Conservation (phyloP, 1,284 basidiomycete species). For the Mycena sp. region DNA sequence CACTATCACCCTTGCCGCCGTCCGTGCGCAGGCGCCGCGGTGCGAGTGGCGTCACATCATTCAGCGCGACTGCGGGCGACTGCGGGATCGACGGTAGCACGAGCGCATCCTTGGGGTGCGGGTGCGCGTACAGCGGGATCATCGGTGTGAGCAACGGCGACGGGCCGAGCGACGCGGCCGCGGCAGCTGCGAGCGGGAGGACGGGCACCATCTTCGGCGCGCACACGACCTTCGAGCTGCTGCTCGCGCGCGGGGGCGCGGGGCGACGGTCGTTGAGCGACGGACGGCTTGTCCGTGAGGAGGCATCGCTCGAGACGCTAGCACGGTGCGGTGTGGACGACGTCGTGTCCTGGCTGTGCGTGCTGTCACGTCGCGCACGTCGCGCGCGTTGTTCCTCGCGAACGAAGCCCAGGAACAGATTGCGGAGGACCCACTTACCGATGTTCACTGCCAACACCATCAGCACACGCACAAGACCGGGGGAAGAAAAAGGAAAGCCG, state of each 20-base stretch:
- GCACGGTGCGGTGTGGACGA: constrained; percentile 19
- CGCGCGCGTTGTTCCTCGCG: constrained; percentile 66
- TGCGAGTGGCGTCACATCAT: constrained; percentile 37
- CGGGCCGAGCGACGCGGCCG: constrained; percentile 52
- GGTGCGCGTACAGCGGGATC: constrained; percentile 58
- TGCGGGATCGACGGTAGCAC: constrained; percentile 45
- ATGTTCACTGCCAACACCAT: constrained; percentile 70
- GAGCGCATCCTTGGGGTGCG: constrained; percentile 34
- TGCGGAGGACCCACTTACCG: constrained; percentile 82
- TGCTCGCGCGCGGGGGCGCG: constrained; percentile 1
- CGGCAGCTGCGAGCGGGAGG: constrained; percentile 53
- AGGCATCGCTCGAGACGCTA: constrained; percentile 26
- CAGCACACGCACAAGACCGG: constrained; percentile 29
- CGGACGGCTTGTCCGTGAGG: constrained; percentile 24
- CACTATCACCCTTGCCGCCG: constrained; percentile 2
- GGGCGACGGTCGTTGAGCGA: constrained; percentile 8
- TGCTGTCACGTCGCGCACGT: constrained; percentile 32
- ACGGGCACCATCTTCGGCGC: constrained; percentile 74
- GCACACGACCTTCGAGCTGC: constrained; percentile 47
- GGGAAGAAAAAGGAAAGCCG: constrained; percentile 43
- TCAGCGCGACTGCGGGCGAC: constrained; percentile 31
- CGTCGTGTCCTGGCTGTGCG: constrained; percentile 25
- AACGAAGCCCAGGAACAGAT: constrained; percentile 77
- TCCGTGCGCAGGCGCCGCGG: constrained; percentile 11
- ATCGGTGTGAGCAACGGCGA: constrained; percentile 66